phyloP scores from a whole-genome alignment of 2,329 filamentous ascomycete species.

The Cladophialophora exuberans region DNA sequence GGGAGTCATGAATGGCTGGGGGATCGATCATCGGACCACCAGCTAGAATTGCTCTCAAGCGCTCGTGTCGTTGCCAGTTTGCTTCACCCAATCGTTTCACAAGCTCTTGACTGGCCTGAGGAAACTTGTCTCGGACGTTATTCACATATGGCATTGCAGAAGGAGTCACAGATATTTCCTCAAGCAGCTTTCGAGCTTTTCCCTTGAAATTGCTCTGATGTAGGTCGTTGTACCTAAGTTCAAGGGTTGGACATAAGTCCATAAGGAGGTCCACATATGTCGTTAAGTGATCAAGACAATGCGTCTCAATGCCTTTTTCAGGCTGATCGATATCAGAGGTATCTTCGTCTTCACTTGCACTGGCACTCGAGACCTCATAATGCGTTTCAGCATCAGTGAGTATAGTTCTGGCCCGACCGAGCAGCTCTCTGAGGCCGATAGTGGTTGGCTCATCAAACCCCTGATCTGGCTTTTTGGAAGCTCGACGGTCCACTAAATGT shows the following conservation, averaged over 20 bases:
- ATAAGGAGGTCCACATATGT: conserved; percentile 1
- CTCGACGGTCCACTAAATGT: not conserved
- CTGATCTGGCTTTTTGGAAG: not conserved
- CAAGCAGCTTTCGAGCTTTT: not conserved
- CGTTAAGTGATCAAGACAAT: not conserved
- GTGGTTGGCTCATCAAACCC: not conserved
- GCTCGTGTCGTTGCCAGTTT: conserved; percentile 13
- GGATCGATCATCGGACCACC: not conserved
- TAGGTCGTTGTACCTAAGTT: not conserved
- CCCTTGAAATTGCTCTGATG: not conserved
- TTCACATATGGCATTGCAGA: conserved; percentile 2
- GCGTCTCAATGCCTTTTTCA: not conserved
- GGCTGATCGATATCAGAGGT: not conserved
- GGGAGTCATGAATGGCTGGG: not conserved
- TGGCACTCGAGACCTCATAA: not conserved
- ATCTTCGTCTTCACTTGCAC: not conserved
- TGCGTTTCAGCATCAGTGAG: not conserved
- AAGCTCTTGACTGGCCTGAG: not conserved
- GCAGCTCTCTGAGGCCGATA: not conserved
- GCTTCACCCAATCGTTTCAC: conserved; percentile 10
- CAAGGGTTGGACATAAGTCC: conserved; percentile 9
- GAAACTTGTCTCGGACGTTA: conserved; percentile 12
- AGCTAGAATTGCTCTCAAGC: not conserved
- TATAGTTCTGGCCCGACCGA: not conserved
- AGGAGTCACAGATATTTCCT: not conserved